Conservation (phyloP, 306 rosid genomes). For the Rosa chinensis region DNA sequence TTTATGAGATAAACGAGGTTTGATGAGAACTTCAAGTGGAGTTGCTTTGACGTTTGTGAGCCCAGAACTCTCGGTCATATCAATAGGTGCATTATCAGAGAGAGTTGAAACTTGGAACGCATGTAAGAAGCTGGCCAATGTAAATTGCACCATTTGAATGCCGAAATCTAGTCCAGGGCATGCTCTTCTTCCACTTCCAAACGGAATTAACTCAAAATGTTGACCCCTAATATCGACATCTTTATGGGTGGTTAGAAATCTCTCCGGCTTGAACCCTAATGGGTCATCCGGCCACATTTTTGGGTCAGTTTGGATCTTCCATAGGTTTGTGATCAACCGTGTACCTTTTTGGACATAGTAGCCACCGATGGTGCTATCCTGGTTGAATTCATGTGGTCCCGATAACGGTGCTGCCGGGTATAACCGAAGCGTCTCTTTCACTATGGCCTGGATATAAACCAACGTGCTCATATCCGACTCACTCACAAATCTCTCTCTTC, state of each 20-base stretch:
- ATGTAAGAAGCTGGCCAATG: slow-evolving; percentile 29
- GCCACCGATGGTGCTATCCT: slow-evolving; percentile 52
- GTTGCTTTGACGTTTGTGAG: slow-evolving; percentile 23
- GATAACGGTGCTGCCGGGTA: slow-evolving; percentile 45
- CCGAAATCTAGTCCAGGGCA: slow-evolving; percentile 31
- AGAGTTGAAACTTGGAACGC: slow-evolving; percentile 23
- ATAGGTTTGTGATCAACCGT: slow-evolving; percentile 16
- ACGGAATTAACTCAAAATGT: slow-evolving; percentile 15
- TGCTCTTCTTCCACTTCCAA: slow-evolving; percentile 23
- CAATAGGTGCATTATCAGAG: background rate
- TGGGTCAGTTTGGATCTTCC: slow-evolving; percentile 25
- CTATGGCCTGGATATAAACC: slow-evolving; percentile 42
- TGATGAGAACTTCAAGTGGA: slow-evolving; percentile 15
- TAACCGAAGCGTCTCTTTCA: slow-evolving; percentile 53
- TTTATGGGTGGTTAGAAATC: background rate
- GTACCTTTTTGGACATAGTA: slow-evolving; percentile 18
- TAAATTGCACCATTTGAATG: slow-evolving; percentile 8
- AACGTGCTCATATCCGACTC: slow-evolving; percentile 34
- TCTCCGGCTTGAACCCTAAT: slow-evolving; percentile 13
- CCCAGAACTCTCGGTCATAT: slow-evolving; percentile 35
- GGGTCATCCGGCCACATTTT: slow-evolving; percentile 19
- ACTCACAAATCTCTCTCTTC: slow-evolving; percentile 10
- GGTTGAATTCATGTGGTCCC: slow-evolving; percentile 30
- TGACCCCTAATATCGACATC: slow-evolving; percentile 18
- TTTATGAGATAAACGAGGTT: background rate